Evolutionary conservation across 768 basidiomycete species (phyloP).

Genomic region (Xerocomus potaroensis): DNA sequence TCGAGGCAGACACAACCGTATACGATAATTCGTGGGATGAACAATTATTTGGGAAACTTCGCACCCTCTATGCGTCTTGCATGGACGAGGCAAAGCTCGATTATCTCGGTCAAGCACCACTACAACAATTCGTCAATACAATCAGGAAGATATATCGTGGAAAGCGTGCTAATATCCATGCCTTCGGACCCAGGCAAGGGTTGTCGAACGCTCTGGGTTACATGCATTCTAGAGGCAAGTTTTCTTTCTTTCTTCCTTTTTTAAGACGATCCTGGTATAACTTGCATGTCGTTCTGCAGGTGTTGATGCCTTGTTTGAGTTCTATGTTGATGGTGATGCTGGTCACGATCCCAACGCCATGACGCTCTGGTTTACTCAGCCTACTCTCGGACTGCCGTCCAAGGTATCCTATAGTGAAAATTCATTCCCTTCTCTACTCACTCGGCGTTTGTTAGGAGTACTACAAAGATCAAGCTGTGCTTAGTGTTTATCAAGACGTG

Average conservation of each 20-base stretch:
- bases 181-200: conserved; percentile 41
- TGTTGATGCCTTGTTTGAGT: conserved; percentile 72
- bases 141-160: conserved; percentile 59
- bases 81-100: conserved; percentile 75
- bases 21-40: conserved; percentile 46
- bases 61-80: conserved; percentile 75
- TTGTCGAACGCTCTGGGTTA: conserved; percentile 82
- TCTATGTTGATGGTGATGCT: conserved; percentile 84
- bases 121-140: conserved; percentile 61
- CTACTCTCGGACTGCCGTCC: conserved; percentile 76
- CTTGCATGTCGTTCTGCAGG: conserved; percentile 40
- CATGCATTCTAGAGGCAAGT: conserved; percentile 81
- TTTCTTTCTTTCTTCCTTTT: too few species aligned
- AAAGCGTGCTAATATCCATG: conserved; percentile 38
- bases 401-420: conserved; percentile 47
- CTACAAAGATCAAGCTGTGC: conserved; percentile 70
- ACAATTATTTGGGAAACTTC: conserved; percentile 59
- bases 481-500: conserved; percentile 66
- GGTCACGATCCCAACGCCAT: conserved; percentile 83
- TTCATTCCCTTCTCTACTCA: background rate
- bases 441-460: conserved; percentile 59
- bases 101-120: conserved; percentile 63
- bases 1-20: conserved; percentile 44
- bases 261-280: background rate
- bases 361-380: conserved; percentile 82